Conservation (phyloP, 2,329 filamentous ascomycete genomes). For the Purpureocillium takamizusanense region DNA sequence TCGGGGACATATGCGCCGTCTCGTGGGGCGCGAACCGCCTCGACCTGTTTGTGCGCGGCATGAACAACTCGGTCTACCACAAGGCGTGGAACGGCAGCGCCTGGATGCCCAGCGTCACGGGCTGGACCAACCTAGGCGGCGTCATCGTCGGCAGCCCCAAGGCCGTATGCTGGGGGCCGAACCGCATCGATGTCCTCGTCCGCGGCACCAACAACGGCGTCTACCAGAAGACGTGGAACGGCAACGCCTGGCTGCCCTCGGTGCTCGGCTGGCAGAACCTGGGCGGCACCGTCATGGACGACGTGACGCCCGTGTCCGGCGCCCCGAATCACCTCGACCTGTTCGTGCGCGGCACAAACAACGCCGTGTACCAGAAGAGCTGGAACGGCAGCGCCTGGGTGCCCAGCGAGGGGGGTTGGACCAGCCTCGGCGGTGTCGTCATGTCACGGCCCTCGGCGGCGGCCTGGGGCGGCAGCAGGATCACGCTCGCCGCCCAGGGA, state of each 20-base stretch:
- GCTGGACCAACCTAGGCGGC: conserved; percentile 16
- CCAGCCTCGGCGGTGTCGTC: conserved; percentile 9
- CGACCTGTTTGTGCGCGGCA: conserved; percentile 19
- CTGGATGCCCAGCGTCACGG: conserved; percentile 10
- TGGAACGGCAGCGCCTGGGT: conserved; percentile 4
- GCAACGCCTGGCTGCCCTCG: conserved; percentile 2
- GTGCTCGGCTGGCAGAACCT: conserved; percentile 1
- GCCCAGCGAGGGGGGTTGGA: conserved; percentile 8
- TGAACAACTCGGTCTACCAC: conserved; percentile 16
- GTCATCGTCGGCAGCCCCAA: conserved; percentile 13
- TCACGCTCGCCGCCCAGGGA: conserved; percentile 2
- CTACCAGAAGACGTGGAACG: conserved; percentile 6
- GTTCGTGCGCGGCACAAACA: conserved; percentile 17
- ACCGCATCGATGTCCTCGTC: conserved; percentile 15
- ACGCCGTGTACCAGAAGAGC: conserved; percentile 3
- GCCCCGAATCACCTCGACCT: conserved; percentile 15
- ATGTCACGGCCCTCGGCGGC: conserved; percentile 4
- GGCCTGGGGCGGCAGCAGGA: conserved; percentile 1
- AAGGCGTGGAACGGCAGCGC: conserved; percentile 14
- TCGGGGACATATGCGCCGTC: conserved; percentile 15
- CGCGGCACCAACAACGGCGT: conserved; percentile 3
- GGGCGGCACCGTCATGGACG: conserved; percentile 10
- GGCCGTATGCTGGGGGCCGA: conserved; percentile 12
- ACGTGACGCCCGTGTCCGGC: conserved; percentile 14
- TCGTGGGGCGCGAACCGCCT: conserved; percentile 16